These are phyloP conservation scores for Nadsonia fulvescens DNA, from an alignment of 805 yeast genomes.

Conservation along the genomic window DNA sequence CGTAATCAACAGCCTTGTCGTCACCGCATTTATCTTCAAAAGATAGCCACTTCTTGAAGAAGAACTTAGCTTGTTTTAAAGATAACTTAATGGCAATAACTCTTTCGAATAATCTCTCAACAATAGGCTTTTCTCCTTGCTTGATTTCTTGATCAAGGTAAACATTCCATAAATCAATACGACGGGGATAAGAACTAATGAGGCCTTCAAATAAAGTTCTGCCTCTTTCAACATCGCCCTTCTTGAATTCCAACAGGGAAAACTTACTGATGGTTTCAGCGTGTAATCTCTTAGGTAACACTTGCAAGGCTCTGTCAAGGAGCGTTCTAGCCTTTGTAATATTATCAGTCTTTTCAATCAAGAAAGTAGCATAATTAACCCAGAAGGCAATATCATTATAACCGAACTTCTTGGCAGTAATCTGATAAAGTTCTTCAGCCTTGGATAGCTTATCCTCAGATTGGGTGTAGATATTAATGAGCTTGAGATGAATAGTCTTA, in stretches of 20 bases:
- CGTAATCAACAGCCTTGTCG: conserved; percentile 56
- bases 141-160: conserved; percentile 88
- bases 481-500: conserved; percentile 57
- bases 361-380: conserved; percentile 65
- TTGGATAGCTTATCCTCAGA: conserved; percentile 46
- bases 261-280: conserved; percentile 71
- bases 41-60: conserved; percentile 81
- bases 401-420: conserved; percentile 67
- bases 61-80: conserved; percentile 82
- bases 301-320: conserved; percentile 56
- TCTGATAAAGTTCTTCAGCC: conserved; percentile 52
- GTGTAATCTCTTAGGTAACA: conserved; percentile 40
- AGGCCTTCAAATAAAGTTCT: conserved; percentile 89
- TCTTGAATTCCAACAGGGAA: conserved; percentile 64
- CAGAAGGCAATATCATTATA: conserved; percentile 48
- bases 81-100: conserved; percentile 46
- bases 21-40: conserved; percentile 59
- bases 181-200: conserved; percentile 73
- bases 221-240: conserved; percentile 86
- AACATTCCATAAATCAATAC: conserved; percentile 88
- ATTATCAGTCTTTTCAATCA: conserved; percentile 40
- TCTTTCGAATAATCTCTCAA: conserved; percentile 70
- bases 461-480: conserved; percentile 55
- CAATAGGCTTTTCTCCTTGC: conserved; percentile 40
- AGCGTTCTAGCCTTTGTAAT: conserved; percentile 38